Percentiles rank a stretch among this genome's conserved stretches.
These are phyloP conservation scores for Phoma sp. DNA, from an alignment of 2,329 filamentous ascomycete species.

Conservation along the genomic window DNA sequence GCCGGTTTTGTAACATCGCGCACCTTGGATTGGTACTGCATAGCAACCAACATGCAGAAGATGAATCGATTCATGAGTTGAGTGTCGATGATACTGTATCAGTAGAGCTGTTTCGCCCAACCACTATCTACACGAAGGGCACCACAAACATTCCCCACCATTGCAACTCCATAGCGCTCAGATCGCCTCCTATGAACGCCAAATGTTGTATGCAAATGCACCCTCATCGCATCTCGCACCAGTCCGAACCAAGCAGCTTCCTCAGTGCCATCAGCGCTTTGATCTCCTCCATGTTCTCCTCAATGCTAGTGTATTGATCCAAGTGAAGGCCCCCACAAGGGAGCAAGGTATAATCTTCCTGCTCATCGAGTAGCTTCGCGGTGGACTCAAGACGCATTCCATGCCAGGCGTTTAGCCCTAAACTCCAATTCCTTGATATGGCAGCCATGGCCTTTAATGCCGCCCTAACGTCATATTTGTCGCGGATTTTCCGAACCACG, in stretches of 20 bases:
- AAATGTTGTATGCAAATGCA: not conserved
- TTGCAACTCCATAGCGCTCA: not conserved
- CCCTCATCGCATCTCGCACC: not conserved
- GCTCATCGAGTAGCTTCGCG: no score
- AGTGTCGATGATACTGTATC: not conserved
- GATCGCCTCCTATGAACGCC: not conserved
- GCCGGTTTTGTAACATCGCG: no score
- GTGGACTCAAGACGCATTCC: not conserved
- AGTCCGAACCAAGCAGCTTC: not conserved
- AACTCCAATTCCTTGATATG: no score
- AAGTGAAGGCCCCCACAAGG: no score
- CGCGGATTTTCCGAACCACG: not conserved
- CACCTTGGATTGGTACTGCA: no score
- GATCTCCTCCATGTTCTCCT: not conserved
- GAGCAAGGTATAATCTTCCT: no score
- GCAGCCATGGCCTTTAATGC: no score
- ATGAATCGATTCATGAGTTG: no score
- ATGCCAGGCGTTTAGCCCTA: no score
- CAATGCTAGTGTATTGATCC: no score
- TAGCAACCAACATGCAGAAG: no score
- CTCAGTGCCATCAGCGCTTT: not conserved
- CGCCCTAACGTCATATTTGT: not conserved
- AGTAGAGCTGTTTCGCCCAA: not conserved
- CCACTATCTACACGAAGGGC: not conserved
- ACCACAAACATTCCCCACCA: not conserved